Conservation (phyloP, 495 filamentous ascomycete species). For the Trichoderma orchidacearum region DNA sequence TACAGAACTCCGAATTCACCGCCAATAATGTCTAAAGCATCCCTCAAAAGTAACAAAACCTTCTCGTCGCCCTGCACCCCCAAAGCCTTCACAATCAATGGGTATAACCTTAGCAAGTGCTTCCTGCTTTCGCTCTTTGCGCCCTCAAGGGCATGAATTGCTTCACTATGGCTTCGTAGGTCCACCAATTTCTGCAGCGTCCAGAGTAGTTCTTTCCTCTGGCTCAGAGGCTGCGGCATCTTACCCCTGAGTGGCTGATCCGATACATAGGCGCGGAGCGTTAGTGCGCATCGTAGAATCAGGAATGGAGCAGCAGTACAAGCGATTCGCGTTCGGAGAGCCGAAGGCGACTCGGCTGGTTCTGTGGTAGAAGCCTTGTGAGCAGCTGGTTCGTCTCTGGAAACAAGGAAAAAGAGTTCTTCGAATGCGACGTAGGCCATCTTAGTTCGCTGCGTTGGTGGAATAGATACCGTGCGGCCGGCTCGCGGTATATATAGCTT, state of each 20-base stretch:
- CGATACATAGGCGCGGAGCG: constrained; percentile 69
- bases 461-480: constrained; percentile 57
- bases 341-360: constrained; percentile 11
- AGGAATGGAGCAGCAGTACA: constrained; percentile 70
- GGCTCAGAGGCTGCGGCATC: constrained; percentile 81
- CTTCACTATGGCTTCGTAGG: constrained; percentile 55
- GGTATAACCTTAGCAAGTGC: constrained; percentile 73
- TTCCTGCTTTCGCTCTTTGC: constrained; percentile 41
- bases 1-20: constrained; percentile 40
- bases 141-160: constrained; percentile 50
- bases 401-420: constrained; percentile 63
- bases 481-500: constrained; percentile 49
- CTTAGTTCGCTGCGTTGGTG: constrained; percentile 46
- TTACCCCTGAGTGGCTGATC: constrained; percentile 84
- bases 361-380: constrained; percentile 4
- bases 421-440: constrained; percentile 75
- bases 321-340: constrained; percentile 46
- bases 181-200: constrained; percentile 49
- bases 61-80: constrained; percentile 47
- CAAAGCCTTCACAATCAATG: constrained; percentile 58
- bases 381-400: constrained; percentile 20
- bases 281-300: constrained; percentile 66
- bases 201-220: constrained; percentile 64
- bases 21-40: constrained; percentile 52
- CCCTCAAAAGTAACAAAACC: constrained; percentile 40